A percentile compares a stretch with the other conserved stretches of the same genome.
These are phyloP conservation scores for Xerocomus minutiporus DNA, from an alignment of 1,284 basidiomycete species.

Conservation along the genomic window DNA sequence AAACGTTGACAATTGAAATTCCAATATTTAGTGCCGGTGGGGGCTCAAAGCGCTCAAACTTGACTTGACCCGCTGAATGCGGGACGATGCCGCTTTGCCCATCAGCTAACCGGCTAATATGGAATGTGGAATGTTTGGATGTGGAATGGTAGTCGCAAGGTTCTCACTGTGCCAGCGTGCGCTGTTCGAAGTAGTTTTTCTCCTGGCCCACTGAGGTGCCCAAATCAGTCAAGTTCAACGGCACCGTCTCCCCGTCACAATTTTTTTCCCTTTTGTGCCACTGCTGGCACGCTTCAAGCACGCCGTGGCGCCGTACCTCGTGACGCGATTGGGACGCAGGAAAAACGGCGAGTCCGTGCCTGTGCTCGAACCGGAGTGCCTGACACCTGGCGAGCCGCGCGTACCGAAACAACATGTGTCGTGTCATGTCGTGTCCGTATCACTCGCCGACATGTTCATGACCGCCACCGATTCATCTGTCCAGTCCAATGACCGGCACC, in stretches of 20 bases:
- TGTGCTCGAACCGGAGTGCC: not conserved
- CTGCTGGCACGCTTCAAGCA: not conserved
- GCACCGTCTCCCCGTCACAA: not conserved
- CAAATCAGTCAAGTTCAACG: not conserved
- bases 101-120: not conserved
- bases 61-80: not conserved
- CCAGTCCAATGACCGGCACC: not conserved
- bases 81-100: not conserved
- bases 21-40: not conserved
- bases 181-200: not conserved
- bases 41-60: not conserved
- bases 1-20: not conserved
- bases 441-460: not conserved
- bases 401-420: not conserved
- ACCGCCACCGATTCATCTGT: not conserved
- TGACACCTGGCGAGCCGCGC: not conserved
- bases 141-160: not conserved
- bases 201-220: not conserved
- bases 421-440: not conserved
- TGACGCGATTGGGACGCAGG: not conserved
- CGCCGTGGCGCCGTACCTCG: not conserved
- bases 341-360: not conserved
- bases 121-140: not conserved
- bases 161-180: not conserved
- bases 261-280: not conserved